Percentiles rank a stretch among this genome's conserved stretches.
phyloP scores from a whole-genome alignment of 768 basidiomycete species.

The Boletus patriciae region DNA sequence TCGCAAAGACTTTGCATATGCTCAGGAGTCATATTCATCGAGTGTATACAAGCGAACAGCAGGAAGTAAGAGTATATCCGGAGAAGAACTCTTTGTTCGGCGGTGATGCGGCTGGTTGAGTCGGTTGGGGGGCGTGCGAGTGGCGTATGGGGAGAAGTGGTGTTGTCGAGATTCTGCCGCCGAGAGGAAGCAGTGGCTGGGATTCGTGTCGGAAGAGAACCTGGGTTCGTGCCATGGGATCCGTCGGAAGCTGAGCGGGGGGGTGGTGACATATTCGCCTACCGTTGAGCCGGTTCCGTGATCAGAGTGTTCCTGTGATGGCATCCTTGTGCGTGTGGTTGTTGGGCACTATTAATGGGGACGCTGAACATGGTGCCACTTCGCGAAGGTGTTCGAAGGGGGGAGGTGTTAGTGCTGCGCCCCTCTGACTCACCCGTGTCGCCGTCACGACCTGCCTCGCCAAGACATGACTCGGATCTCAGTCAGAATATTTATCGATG shows the following conservation, averaged over 20 bases:
- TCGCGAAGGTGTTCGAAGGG: conserved; percentile 16
- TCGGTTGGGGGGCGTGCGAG: background rate
- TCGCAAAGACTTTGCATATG: background rate
- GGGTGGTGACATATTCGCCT: conserved; percentile 16
- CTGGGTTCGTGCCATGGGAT: conserved; percentile 13
- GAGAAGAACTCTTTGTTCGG: no score
- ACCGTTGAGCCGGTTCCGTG: conserved; percentile 30
- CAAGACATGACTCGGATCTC: background rate
- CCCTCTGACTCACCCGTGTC: conserved; percentile 19
- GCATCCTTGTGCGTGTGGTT: conserved; percentile 4
- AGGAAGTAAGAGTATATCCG: no score
- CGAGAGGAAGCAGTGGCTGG: conserved; percentile 3
- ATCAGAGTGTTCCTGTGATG: conserved; percentile 28
- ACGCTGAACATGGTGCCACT: background rate
- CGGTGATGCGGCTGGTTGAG: background rate
- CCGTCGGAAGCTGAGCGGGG: conserved; percentile 13
- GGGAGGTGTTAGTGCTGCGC: conserved; percentile 26
- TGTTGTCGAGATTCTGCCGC: conserved; percentile 4
- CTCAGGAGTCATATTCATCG: no score
- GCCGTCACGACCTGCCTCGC: conserved; percentile 8
- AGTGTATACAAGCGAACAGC: background rate
- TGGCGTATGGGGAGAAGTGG: background rate
- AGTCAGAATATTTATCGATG: no score
- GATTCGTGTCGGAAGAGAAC: conserved; percentile 2
- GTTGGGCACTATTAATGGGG: conserved; percentile 11